phyloP scores from a whole-genome alignment of 495 filamentous ascomycete genomes.

The Daldinia childiae region DNA sequence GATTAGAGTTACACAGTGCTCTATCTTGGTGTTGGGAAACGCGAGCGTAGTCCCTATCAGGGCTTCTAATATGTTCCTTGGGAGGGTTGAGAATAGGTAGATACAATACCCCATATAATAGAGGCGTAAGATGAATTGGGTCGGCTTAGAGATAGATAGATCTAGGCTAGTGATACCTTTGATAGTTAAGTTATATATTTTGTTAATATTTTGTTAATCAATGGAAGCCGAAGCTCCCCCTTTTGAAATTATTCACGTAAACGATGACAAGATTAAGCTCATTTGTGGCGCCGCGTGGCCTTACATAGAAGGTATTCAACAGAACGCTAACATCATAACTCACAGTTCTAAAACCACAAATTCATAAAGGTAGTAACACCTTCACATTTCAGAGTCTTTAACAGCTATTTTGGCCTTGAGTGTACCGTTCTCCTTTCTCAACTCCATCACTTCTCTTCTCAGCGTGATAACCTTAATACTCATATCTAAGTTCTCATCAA shows the following conservation, averaged over 20 bases:
- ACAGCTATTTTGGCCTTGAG: neutral
- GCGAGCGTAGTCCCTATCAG: neutral
- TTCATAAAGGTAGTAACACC: neutral
- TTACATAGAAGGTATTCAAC: neutral
- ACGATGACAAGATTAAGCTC: neutral
- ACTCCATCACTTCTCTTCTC: neutral
- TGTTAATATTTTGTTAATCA: neutral
- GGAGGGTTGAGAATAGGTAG: neutral
- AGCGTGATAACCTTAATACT: neutral
- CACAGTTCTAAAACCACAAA: neutral
- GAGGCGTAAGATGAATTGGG: neutral
- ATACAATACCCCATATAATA: neutral
- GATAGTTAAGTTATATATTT: neutral
- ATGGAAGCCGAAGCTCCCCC: neutral
- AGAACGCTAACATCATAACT: neutral
- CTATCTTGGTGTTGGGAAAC: neutral
- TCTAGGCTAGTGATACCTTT: slow-evolving; percentile 1
- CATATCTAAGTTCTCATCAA: slow-evolving; percentile 9
- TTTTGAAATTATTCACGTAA: neutral
- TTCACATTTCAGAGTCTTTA: neutral
- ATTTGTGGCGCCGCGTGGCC: neutral
- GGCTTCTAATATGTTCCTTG: neutral
- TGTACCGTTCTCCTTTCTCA: slow-evolving; percentile 3
- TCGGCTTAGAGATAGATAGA: neutral
- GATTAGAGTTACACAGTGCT: neutral